Conservation (phyloP, 2,329 filamentous ascomycete species). For the Talaromyces marneffei region DNA sequence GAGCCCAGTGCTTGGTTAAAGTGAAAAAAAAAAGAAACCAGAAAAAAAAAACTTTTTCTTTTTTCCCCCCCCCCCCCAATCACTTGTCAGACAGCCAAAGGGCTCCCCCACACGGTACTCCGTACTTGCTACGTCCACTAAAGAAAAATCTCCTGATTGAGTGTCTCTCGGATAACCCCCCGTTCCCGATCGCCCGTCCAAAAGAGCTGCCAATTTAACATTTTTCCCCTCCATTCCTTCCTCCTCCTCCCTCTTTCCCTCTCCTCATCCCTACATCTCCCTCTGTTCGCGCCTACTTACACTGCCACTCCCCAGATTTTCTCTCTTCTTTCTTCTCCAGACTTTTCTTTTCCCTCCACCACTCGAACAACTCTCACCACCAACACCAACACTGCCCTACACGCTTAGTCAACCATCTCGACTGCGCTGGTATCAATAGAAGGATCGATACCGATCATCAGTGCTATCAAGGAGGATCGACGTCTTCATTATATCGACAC, state of each 20-base stretch:
- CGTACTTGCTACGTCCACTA: neutral
- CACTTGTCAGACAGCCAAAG: neutral
- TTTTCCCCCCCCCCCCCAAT: conserved; percentile 17
- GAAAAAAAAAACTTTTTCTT: conserved; percentile 11
- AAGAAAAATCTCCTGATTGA: conserved; percentile 7
- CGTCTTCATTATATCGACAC: neutral
- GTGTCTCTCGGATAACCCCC: conserved; percentile 15
- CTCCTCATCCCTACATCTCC: conserved; percentile 18
- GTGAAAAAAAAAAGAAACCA: neutral
- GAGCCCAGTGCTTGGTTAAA: neutral
- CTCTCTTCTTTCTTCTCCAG: conserved; percentile 15
- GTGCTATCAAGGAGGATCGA: neutral
- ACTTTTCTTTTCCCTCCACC: conserved; percentile 15
- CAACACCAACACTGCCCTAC: conserved; percentile 11
- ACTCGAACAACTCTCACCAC: neutral
- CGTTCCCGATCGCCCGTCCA: conserved; percentile 21
- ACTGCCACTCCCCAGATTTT: conserved; percentile 15
- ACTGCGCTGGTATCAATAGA: conserved; percentile 7
- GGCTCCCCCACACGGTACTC: conserved; percentile 7
- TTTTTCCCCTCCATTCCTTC: conserved; percentile 21
- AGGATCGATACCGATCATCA: neutral
- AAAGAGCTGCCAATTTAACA: neutral
- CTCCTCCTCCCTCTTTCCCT: conserved; percentile 19
- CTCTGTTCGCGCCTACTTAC: neutral
- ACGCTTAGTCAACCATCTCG: no score